phyloP scores from a whole-genome alignment of 768 basidiomycete species.

The Russula compacta region DNA sequence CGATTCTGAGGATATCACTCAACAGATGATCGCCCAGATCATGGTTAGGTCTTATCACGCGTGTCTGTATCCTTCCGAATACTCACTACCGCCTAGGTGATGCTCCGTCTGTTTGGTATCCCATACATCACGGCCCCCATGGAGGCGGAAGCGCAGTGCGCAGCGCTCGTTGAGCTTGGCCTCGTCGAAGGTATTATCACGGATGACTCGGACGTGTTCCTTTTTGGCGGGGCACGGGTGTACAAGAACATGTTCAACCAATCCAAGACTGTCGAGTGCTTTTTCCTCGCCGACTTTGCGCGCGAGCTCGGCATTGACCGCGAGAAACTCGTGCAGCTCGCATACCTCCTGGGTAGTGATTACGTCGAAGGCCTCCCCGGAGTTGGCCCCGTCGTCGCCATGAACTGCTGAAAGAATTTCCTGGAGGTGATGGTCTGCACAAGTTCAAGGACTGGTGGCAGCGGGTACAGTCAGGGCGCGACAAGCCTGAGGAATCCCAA shows the following conservation, averaged over 20 bases:
- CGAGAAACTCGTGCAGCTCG: slow-evolving; percentile 78
- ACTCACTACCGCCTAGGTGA: slow-evolving; percentile 41
- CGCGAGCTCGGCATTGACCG: slow-evolving; percentile 84
- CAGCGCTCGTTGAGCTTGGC: slow-evolving; percentile 73
- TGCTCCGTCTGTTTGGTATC: slow-evolving; percentile 91
- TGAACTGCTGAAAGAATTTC: slow-evolving; percentile 91
- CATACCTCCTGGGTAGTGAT: slow-evolving; percentile 93
- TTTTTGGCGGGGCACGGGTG: slow-evolving; percentile 91
- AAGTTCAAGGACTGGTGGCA: slow-evolving; percentile 93
- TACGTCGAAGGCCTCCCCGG: slow-evolving; percentile 90
- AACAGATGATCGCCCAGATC: slow-evolving; percentile 87
- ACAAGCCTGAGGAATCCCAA: slow-evolving; percentile 60
- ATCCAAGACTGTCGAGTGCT: slow-evolving; percentile 97
- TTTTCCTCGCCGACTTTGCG: slow-evolving; percentile 71
- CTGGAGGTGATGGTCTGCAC: slow-evolving; percentile 73
- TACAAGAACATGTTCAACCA: slow-evolving; percentile 99
- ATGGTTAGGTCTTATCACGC: slow-evolving; percentile 32
- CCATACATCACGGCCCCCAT: slow-evolving; percentile 98
- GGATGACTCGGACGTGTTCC: slow-evolving; percentile 97
- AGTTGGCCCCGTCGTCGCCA: slow-evolving; percentile 91
- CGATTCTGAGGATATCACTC: slow-evolving; percentile 91
- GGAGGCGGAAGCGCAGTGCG: slow-evolving; percentile 99
- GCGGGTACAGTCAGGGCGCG: slow-evolving; percentile 84
- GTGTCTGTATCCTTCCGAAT: background rate
- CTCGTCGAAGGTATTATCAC: slow-evolving; percentile 97